phyloP scores from a whole-genome alignment of 2,329 filamentous ascomycete species.

The Penicillium verrucosum region DNA sequence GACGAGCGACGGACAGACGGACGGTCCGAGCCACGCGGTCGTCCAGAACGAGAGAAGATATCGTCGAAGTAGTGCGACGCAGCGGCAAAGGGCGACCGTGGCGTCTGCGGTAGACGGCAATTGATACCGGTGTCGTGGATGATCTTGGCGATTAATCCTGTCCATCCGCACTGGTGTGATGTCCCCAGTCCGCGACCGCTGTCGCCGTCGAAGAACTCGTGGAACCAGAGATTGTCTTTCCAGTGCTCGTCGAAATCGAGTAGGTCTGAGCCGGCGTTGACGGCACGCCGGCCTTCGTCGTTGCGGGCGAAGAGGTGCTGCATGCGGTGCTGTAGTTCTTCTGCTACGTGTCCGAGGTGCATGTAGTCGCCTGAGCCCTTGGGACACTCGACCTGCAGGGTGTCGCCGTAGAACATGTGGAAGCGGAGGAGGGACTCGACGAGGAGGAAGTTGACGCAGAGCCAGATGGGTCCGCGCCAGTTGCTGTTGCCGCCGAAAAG shows the following conservation, averaged over 20 bases:
- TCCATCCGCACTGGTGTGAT: constrained; percentile 95
- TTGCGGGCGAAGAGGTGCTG: constrained; percentile 85
- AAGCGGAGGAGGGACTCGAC: constrained; percentile 93
- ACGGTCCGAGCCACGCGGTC: constrained; percentile 43
- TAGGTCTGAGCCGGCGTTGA: constrained; percentile 79
- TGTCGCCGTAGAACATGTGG: constrained; percentile 91
- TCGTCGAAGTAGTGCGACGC: constrained; percentile 97
- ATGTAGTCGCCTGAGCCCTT: constrained; percentile 91
- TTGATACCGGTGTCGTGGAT: constrained; percentile 93
- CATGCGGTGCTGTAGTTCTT: constrained; percentile 90
- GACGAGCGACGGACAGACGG: constrained; percentile 71
- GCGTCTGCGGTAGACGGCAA: constrained; percentile 89
- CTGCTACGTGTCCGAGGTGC: constrained; percentile 91
- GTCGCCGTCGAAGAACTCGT: constrained; percentile 96
- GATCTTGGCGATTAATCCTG: constrained; percentile 89
- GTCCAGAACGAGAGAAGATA: constrained; percentile 61
- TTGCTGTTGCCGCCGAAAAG: constrained; percentile 97
- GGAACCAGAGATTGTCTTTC: constrained; percentile 93
- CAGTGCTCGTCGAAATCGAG: constrained; percentile 90
- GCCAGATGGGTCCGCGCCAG: constrained; percentile 94
- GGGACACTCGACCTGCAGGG: constrained; percentile 87
- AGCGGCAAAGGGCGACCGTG: constrained; percentile 76
- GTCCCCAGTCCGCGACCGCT: constrained; percentile 83
- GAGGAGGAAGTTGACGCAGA: constrained; percentile 91
- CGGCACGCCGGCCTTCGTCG: constrained; percentile 80